Base-by-base conservation (phyloP, 306 rosid species). In the Pueraria montana region DNA sequence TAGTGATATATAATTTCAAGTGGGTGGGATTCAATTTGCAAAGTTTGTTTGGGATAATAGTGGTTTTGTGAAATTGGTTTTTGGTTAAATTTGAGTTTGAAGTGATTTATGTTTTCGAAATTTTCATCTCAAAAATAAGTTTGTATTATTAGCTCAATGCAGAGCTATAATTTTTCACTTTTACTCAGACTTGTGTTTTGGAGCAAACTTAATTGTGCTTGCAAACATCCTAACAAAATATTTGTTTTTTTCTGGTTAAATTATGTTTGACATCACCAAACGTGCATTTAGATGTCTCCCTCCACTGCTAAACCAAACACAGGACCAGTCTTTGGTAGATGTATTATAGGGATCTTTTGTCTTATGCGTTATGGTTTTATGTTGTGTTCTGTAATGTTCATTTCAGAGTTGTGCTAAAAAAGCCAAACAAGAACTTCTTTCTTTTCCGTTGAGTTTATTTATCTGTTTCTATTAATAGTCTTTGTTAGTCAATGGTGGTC, bases 401-500 rank as follows among this genome's bases (percentile, higher is more conserved):
- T 52, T 2, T 52, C 42, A 34, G 53, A 67, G 24, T 6, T 2
- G 58, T 43, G 76, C 10, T 30, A 16, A 3, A 24, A 45, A 12
- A 23, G 17, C 32, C 18, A 16, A 24, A 16, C 40, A 34, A 17
- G 11, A 65, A 50, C 13, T 66, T 17, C 18, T 66, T 52, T 79
- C 61, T 48, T 48, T 20, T 14, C 38, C 52, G 45, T 70, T 63
- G 40, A 43, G 32, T 40, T 40, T 9, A 40, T 63, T 77, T 63
- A 2, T 40, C 34, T 65, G 34, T 48, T 13, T 49, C 14, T 78
- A 36, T 65, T 17, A 18, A 17, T 12, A 14, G 24, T 52, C 27
- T 61, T 65, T 71, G 13, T 32, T 38, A 63, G 58, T 36, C 58
- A 62, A 49, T 62, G 75, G 67, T 73, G 50, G 49, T 65, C 27